Evolutionary conservation across 2,329 filamentous ascomycete species (phyloP).

Genomic region (Fusarium graminum): DNA sequence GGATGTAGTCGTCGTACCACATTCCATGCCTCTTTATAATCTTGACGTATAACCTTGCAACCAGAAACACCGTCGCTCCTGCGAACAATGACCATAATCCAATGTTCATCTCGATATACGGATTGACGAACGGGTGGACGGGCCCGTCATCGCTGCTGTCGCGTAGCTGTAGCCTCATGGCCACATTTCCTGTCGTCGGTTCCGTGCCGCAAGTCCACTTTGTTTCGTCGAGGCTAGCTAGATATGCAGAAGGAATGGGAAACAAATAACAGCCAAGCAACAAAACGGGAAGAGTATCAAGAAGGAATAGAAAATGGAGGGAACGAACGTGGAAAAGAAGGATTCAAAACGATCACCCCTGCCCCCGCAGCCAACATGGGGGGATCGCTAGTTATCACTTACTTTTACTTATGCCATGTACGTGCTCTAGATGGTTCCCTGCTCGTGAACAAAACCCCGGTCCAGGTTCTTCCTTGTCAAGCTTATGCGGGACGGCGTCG

Average conservation of each 20-base stretch:
- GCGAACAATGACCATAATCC: conserved; percentile 54
- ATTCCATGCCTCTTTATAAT: conserved; percentile 53
- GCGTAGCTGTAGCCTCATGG: conserved; percentile 44
- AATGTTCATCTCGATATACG: conserved; percentile 51
- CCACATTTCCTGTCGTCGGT: conserved; percentile 32
- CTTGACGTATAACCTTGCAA: conserved; percentile 54
- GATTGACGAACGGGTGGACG: conserved; percentile 49
- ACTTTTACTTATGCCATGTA: neutral
- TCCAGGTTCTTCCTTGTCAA: neutral
- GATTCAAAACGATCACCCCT: conserved; percentile 13
- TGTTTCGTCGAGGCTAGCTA: conserved; percentile 10
- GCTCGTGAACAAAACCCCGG: conserved; percentile 1
- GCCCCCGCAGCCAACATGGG: conserved; percentile 11
- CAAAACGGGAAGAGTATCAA: conserved; percentile 9
- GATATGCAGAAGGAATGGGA: conserved; percentile 1
- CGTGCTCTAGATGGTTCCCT: conserved; percentile 9
- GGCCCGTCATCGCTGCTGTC: conserved; percentile 41
- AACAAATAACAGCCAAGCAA: conserved; percentile 18
- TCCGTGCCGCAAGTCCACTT: conserved; percentile 6
- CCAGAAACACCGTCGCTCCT: conserved; percentile 51
- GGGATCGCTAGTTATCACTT: neutral
- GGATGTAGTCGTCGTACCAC: conserved; percentile 57
- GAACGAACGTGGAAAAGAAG: conserved; percentile 33
- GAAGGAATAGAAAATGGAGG: conserved; percentile 11
- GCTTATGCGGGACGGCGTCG: conserved; percentile 15